Base-by-base conservation (phyloP, 768 basidiomycete genomes). In the Clitopilus passeckerianus region DNA sequence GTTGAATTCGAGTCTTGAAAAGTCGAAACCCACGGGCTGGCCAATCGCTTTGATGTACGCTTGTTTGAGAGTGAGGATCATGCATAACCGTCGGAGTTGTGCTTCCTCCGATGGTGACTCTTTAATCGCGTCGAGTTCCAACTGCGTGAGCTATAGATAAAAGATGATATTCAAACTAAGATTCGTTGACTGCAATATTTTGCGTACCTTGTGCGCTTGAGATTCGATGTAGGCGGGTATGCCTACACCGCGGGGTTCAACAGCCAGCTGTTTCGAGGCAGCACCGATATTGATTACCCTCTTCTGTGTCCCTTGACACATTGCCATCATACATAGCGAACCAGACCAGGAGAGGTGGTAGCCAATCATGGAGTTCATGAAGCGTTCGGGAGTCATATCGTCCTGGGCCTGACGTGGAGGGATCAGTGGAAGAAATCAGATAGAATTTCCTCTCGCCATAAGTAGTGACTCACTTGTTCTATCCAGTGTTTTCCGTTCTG, bases 21-120 rank as follows among this genome's bases (percentile, higher is more conserved):
- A 90, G 74, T 93, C 90, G 69, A 93, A 92, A 0, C 89, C 90
- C 15, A 85, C 72, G 5, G 89, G 85, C 62, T 92, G 91, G 1
- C 90, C 92, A 61, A 93, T 86, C 0, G 92, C 92, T 64, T 87
- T 86, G 73, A 91, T 86, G 71, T 93, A 93, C 2, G 92, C 85
- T 20, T 87, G 78, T 65, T 93, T 94, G 67, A 93, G 79, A 1
- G 91, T 83, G 34, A 93, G 84, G 53, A 92, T 77, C 68, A 91
- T 88, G 70, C 83, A 89, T 2, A 93, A 75, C 0, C 92, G 83
- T 10, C 90, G 86, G 34, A 93, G 80, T 20, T 86, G 78, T 57
- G 86, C 76, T 27, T 89, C 86, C 62, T 90, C 87, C 0, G 78
- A 77, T 30, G 78, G 75, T 23, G 80, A 80, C 57, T 77, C 75